A percentile compares a stretch with the other conserved stretches of the same genome.
These are phyloP conservation scores for Fibroporia radiculosa DNA, from an alignment of 768 basidiomycete genomes.

Conservation along the genomic window DNA sequence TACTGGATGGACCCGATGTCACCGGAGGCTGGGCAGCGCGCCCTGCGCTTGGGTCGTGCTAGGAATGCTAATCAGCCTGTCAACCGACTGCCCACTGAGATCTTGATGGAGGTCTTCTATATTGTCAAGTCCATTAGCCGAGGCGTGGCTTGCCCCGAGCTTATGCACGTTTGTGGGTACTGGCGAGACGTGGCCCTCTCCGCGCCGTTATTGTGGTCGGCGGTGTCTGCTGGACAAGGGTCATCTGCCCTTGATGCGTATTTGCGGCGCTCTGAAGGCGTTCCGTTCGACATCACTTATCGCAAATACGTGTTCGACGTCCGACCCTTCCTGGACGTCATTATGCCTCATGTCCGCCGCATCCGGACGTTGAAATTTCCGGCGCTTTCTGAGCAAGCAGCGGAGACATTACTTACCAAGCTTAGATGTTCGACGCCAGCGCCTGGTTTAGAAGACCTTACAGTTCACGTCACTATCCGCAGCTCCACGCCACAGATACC, in stretches of 20 bases:
- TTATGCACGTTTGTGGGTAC: conserved; percentile 2
- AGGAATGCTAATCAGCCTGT: neutral
- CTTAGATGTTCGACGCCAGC: neutral
- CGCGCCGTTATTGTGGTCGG: conserved; percentile 1
- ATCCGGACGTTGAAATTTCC: neutral
- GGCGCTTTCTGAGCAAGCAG: neutral
- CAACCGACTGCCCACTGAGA: neutral
- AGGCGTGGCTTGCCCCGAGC: neutral
- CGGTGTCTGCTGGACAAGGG: neutral
- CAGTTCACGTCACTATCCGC: neutral
- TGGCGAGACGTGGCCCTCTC: conserved; percentile 4
- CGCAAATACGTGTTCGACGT: neutral
- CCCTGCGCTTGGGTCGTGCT: neutral
- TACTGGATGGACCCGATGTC: too few species aligned
- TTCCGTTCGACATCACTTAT: neutral
- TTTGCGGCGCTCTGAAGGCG: neutral
- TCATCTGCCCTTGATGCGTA: neutral
- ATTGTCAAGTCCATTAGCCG: neutral
- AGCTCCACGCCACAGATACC: too few species aligned
- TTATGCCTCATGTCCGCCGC: neutral
- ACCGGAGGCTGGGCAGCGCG: too few species aligned
- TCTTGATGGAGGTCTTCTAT: conserved; percentile 1
- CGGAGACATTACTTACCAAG: neutral
- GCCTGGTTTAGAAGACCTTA: neutral
- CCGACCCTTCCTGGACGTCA: neutral